These are phyloP conservation scores for Annona squamosa DNA, from an alignment of 164 flowering plant genomes.

Conservation along the genomic window DNA sequence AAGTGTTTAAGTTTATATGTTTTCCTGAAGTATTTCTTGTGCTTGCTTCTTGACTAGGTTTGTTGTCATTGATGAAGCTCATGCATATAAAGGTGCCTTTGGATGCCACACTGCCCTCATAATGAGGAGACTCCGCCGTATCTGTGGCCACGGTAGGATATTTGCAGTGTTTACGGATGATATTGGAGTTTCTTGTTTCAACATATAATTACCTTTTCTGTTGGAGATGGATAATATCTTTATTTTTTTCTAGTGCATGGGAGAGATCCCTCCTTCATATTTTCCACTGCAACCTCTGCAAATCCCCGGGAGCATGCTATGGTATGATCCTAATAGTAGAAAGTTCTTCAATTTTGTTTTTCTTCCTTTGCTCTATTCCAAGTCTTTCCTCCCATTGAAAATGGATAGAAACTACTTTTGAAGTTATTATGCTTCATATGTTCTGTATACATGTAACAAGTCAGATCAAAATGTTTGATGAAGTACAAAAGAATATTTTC, in stretches of 20 bases:
- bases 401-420: background rate
- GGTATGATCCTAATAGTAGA: slow-evolving; percentile 33
- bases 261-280: slow-evolving; percentile 76
- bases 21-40: background rate
- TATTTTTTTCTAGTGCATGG: slow-evolving; percentile 53
- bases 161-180: background rate
- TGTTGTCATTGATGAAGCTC: slow-evolving; percentile 91
- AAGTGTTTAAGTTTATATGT: background rate
- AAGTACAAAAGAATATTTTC: background rate
- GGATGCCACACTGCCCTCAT: slow-evolving; percentile 90
- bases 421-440: background rate
- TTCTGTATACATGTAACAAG: background rate
- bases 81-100: slow-evolving; percentile 90
- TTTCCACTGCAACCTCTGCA: slow-evolving; percentile 89
- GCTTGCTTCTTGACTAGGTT: slow-evolving; percentile 33
- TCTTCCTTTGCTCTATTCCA: background rate
- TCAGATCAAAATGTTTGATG: background rate
- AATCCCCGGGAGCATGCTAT: slow-evolving; percentile 83
- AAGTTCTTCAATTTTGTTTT: background rate
- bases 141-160: slow-evolving; percentile 76
- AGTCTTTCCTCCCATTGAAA: background rate
- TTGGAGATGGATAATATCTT: background rate
- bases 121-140: slow-evolving; percentile 73
- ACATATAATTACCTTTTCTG: background rate
- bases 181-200: background rate